These are phyloP conservation scores for Heracleum sosnowskyi DNA, from an alignment of 129 eudicot species.

Conservation along the genomic window DNA sequence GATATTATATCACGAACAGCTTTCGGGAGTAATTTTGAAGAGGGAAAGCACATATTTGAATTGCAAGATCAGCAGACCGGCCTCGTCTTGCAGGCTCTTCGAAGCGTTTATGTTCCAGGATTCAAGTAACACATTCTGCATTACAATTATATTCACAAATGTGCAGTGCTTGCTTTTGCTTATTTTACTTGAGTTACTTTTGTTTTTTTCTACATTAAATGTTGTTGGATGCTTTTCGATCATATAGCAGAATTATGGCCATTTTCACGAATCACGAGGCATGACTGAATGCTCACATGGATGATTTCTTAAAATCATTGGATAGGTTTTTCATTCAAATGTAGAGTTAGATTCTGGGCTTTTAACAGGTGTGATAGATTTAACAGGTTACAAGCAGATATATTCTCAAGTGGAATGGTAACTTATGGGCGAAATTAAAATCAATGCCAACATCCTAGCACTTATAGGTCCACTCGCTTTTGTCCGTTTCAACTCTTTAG, in stretches of 20 bases:
- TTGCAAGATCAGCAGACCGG: slow-evolving; percentile 62
- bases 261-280: too few relatives aligned
- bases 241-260: not conserved
- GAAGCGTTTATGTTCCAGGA: slow-evolving; percentile 81
- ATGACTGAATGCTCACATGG: too few relatives aligned
- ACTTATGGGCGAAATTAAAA: too few relatives aligned
- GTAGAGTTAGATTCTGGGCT: too few relatives aligned
- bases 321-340: too few relatives aligned
- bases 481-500: not conserved
- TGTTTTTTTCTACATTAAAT: not conserved
- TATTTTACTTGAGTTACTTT: not conserved
- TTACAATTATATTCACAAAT: not conserved
- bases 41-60: slow-evolving; percentile 68
- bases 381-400: too few relatives aligned
- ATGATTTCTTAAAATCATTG: too few relatives aligned
- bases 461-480: too few relatives aligned
- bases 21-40: slow-evolving; percentile 70
- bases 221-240: not conserved
- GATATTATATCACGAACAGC: slow-evolving; percentile 79
- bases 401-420: too few relatives aligned
- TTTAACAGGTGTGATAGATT: too few relatives aligned
- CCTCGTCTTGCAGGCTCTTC: slow-evolving; percentile 50
- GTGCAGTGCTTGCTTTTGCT: not conserved
- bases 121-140: slow-evolving; percentile 32
- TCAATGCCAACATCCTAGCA: too few relatives aligned